Base-by-base conservation (phyloP, 805 yeast species). In the Myxozyma udenii region DNA sequence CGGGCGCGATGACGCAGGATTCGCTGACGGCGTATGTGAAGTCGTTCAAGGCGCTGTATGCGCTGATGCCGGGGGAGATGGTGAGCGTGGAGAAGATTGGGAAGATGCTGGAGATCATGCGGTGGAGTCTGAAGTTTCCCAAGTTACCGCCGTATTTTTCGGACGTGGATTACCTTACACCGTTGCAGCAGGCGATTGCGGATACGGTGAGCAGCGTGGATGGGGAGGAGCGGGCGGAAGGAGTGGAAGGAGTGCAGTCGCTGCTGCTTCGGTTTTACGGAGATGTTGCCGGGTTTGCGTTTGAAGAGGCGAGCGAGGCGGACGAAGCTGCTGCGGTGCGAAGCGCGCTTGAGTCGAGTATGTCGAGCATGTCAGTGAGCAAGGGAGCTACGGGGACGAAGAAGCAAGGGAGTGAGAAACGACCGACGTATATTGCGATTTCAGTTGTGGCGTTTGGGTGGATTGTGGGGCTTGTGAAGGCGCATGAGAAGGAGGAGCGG, bases 61-160 rank as follows among this genome's bases (percentile, higher is more conserved):
- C 3, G 67, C 86, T 5, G 74, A 76, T 58, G 50, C 55, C 1
- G 63, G 23, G 57, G 57, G 40, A 68, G 66, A 26, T 41, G n/a
- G 1, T 64, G 68, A 39, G 69, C 70, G 21, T 74, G 65, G 67
- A 61, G 5, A 61, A 67, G 47, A 71, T 80, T n/a, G 77, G 73
- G 39, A 70, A 66, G 21, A 71, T 85, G n/a, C 66, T 87, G 33
- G 70, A 70, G n/a, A 68, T 82, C 3, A 75, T 91, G 62, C 79
- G 79, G 61, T 73, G 81, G 14, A 80, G 88, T 51, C 79, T 85
- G 0, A 71, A 86, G 37, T 88, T 85, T 65, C 95, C 95, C 1
- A 74, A 85, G 11, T 71, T 87, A 33, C 85, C 88, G 6, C 79
- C 73, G 26, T 74, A 73, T 56, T 72, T 72, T 30, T 65, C 70